phyloP scores from a whole-genome alignment of 352 stramenopile species.

The Saprolegnia diclina region DNA sequence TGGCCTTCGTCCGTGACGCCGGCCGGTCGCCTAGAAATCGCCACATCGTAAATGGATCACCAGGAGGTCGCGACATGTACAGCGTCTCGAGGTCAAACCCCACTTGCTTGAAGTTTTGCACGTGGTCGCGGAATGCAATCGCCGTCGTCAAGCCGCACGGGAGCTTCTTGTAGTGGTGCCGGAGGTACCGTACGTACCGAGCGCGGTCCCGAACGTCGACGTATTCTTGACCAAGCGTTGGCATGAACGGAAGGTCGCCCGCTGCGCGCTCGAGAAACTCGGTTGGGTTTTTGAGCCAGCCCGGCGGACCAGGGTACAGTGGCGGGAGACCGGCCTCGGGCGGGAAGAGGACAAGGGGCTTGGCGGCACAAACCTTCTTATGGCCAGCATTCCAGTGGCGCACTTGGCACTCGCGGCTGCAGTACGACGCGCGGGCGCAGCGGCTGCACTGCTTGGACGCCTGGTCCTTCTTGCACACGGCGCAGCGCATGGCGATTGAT shows the following conservation, averaged over 20 bases:
- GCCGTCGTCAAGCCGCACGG: background rate
- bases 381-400: slow-evolving; percentile 24
- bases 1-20: slow-evolving; percentile 11
- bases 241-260: slow-evolving; percentile 16
- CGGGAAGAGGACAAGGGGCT: slow-evolving; percentile 10
- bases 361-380: slow-evolving; percentile 23
- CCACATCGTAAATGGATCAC: background rate
- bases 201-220: slow-evolving; percentile 18
- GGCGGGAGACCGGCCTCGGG: slow-evolving; percentile 16
- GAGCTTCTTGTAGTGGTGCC: slow-evolving; percentile 26
- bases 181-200: slow-evolving; percentile 14
- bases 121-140: slow-evolving; percentile 15
- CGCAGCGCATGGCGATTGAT: slow-evolving; percentile 11
- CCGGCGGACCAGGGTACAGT: slow-evolving; percentile 19
- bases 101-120: slow-evolving; percentile 12
- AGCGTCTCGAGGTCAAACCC: slow-evolving; percentile 21
- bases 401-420: slow-evolving; percentile 23
- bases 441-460: slow-evolving; percentile 26
- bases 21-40: slow-evolving; percentile 1
- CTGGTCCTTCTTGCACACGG: slow-evolving; percentile 16
- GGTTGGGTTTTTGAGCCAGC: slow-evolving; percentile 9
- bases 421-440: slow-evolving; percentile 19
- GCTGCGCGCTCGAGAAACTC: slow-evolving; percentile 4
- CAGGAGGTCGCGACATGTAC: background rate
- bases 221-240: slow-evolving; percentile 17